Conservation (phyloP, 139 green algal species). For the Spirogloea muscicola region DNA sequence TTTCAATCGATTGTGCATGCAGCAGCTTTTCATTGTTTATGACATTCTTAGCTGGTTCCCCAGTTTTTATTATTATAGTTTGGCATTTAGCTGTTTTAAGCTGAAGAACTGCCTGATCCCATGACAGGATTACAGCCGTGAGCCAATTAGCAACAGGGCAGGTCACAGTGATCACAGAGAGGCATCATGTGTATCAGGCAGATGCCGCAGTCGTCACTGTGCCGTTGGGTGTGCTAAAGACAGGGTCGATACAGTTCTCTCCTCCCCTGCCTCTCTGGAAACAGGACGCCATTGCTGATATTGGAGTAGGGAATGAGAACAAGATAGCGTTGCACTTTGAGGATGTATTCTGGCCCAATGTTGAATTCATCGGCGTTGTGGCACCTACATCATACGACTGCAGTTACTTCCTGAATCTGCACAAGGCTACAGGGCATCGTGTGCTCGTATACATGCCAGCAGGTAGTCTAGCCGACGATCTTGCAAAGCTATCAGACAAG, state of each 20-base stretch:
- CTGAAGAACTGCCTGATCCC: too few species aligned
- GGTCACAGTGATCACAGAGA: conserved; percentile 10
- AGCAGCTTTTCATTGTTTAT: too few species aligned
- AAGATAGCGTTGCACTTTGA: conserved; percentile 41
- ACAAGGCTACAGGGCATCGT: conserved; percentile 28
- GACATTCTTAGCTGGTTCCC: too few species aligned
- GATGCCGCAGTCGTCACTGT: conserved; percentile 36
- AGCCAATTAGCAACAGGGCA: too few species aligned
- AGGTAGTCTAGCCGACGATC: conserved; percentile 30
- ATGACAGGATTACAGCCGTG: too few species aligned
- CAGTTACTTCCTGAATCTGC: conserved; percentile 49
- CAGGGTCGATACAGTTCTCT: conserved; percentile 21
- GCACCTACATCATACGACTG: conserved; percentile 37
- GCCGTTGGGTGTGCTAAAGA: conserved; percentile 36
- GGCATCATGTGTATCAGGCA: conserved; percentile 1
- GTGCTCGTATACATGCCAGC: conserved; percentile 47
- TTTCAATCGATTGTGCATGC: too few species aligned
- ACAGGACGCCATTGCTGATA: conserved; percentile 5
- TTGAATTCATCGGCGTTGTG: conserved; percentile 47
- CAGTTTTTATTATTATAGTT: too few species aligned
- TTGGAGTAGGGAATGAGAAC: conserved; percentile 47
- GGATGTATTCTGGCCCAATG: conserved; percentile 39
- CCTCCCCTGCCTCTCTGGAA: conserved; percentile 39
- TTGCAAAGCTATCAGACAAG: conserved; percentile 35
- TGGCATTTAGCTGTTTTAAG: too few species aligned